These are phyloP conservation scores for Larix kaempferi DNA, from an alignment of 75 land plant genomes.

Conservation along the genomic window DNA sequence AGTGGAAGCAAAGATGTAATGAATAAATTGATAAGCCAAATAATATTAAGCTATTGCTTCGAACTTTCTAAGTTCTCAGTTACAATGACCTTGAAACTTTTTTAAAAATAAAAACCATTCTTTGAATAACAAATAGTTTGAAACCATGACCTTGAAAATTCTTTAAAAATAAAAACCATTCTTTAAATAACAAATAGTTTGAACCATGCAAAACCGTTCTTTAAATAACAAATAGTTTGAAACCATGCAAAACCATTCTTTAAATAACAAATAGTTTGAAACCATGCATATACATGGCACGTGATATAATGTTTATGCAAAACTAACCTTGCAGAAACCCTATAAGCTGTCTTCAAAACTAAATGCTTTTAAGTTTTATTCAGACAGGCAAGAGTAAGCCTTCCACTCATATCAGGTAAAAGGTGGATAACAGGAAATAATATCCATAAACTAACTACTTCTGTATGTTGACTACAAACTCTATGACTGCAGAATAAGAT, in stretches of 20 bases:
- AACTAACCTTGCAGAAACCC: not conserved
- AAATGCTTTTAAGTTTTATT: not conserved
- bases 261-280: not conserved
- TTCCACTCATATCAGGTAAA: not conserved
- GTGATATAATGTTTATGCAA: not conserved
- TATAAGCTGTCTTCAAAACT: not conserved
- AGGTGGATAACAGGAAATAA: not conserved
- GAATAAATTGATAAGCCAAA: not conserved
- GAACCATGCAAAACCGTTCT: not conserved
- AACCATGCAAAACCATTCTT: not conserved
- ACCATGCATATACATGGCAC: not conserved
- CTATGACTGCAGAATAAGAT: not conserved
- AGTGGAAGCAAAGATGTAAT: not conserved
- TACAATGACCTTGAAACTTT: not conserved
- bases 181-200: not conserved
- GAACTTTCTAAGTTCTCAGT: not conserved
- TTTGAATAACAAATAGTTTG: not conserved
- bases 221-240: not conserved
- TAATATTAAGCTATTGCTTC: not conserved
- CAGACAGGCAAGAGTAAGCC: not conserved
- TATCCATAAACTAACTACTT: not conserved
- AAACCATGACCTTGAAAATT: not conserved
- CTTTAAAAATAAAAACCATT: not conserved
- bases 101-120: not conserved
- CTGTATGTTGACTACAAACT: not conserved